A percentile compares a stretch with the other conserved stretches of the same genome.
phyloP scores from a whole-genome alignment of 208 protist species.

The Trypanosoma cruzi region DNA sequence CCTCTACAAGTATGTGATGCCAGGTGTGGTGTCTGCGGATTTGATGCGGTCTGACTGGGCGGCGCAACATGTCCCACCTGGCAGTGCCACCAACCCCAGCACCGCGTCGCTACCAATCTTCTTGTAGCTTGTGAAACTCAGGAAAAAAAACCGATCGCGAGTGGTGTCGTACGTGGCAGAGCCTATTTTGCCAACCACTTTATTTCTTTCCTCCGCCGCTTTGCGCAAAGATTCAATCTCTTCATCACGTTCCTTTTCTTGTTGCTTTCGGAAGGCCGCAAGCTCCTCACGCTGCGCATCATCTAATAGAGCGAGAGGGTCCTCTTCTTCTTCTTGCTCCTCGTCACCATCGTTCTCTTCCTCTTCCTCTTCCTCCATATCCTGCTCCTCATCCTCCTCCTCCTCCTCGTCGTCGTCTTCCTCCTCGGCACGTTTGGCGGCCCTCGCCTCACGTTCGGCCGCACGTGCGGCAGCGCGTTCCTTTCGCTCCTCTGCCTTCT shows the following conservation, averaged over 20 bases:
- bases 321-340: slow-evolving; percentile 36
- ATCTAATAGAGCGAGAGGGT: slow-evolving; percentile 43
- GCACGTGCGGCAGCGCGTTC: slow-evolving; percentile 37
- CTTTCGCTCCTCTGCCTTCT: slow-evolving; percentile 48
- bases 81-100: slow-evolving; percentile 31
- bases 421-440: slow-evolving; percentile 28
- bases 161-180: slow-evolving; percentile 54
- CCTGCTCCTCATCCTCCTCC: slow-evolving; percentile 28
- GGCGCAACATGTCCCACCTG: slow-evolving; percentile 43
- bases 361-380: slow-evolving; percentile 32
- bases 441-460: slow-evolving; percentile 29
- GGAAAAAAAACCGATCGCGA: slow-evolving; percentile 47
- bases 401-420: slow-evolving; percentile 33
- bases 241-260: slow-evolving; percentile 56
- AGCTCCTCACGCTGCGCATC: slow-evolving; percentile 55
- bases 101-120: slow-evolving; percentile 39
- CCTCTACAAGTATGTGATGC: slow-evolving; percentile 45
- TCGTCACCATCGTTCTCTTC: slow-evolving; percentile 31
- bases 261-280: slow-evolving; percentile 30
- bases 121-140: slow-evolving; percentile 56
- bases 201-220: slow-evolving; percentile 33
- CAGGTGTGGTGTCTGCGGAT: slow-evolving; percentile 40
- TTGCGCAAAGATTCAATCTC: slow-evolving; percentile 36
- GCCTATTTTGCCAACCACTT: slow-evolving; percentile 32
- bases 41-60: slow-evolving; percentile 47